Evolutionary conservation across 2,329 filamentous ascomycete species (phyloP).

Genomic region (Botrytis tulipae): DNA sequence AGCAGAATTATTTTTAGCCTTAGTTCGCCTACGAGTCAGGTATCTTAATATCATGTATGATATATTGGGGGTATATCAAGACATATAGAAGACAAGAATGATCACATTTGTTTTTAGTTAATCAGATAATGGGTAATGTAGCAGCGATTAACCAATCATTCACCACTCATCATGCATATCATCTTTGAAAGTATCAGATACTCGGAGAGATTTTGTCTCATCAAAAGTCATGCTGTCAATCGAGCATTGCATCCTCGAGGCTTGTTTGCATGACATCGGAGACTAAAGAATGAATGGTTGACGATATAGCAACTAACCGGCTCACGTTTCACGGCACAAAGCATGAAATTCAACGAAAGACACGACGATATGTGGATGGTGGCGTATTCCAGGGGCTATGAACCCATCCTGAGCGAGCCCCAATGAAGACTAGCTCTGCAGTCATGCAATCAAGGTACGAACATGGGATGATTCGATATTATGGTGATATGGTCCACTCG

Average conservation of each 20-base stretch:
- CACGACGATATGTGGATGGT: not conserved
- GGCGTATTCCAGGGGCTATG: not conserved
- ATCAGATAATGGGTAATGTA: slow-evolving; percentile 23
- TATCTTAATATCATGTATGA: not conserved
- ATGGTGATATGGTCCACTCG: slow-evolving; percentile 19
- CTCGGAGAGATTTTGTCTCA: not conserved
- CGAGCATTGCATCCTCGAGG: not conserved
- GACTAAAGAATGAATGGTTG: slow-evolving; percentile 13
- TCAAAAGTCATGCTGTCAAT: slow-evolving; percentile 3
- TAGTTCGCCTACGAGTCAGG: not conserved
- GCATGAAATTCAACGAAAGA: slow-evolving; percentile 21
- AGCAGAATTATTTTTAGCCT: not conserved
- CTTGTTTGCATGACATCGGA: not conserved
- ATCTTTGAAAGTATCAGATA: not conserved
- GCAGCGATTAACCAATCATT: slow-evolving; percentile 26
- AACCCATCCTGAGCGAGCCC: slow-evolving; percentile 22
- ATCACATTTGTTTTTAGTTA: not conserved
- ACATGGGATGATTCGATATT: slow-evolving; percentile 27
- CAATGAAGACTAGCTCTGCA: slow-evolving; percentile 12
- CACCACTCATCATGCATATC: slow-evolving; percentile 21
- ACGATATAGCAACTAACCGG: slow-evolving; percentile 15
- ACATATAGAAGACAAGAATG: not conserved
- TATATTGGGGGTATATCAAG: not conserved
- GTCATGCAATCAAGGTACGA: slow-evolving; percentile 26
- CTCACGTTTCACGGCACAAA: slow-evolving; percentile 17